A percentile compares a stretch with the other conserved stretches of the same genome.
Evolutionary conservation across 1,139 yeast genomes (phyloP).

Genomic region (Eremothecium sinecaudum): DNA sequence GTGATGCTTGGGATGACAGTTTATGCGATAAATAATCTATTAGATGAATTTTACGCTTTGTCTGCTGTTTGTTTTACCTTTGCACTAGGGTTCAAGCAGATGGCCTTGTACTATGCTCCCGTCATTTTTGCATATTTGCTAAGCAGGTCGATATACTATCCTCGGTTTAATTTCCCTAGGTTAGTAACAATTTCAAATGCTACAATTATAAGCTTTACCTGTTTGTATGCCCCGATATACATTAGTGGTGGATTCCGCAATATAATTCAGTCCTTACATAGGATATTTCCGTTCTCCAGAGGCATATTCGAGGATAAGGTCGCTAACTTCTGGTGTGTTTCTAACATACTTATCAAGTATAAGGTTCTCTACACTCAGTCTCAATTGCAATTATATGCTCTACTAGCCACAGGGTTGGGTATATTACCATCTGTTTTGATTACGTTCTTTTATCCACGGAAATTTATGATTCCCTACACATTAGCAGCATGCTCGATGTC

Average conservation of each 20-base stretch:
- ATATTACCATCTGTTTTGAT: slow-evolving; percentile 57
- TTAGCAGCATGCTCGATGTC: slow-evolving; percentile 80
- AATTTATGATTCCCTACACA: slow-evolving; percentile 55
- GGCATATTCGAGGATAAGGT: slow-evolving; percentile 98
- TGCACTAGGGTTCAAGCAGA: slow-evolving; percentile 81
- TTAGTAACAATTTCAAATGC: slow-evolving; percentile 54
- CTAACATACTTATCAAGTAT: slow-evolving; percentile 69
- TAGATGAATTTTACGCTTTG: slow-evolving; percentile 51
- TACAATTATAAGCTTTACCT: slow-evolving; percentile 46
- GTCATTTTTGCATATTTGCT: slow-evolving; percentile 61
- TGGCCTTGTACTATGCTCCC: slow-evolving; percentile 91
- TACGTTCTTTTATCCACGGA: slow-evolving; percentile 44
- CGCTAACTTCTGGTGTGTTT: slow-evolving; percentile 93
- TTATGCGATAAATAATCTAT: slow-evolving; percentile 54
- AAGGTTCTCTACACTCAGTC: slow-evolving; percentile 44
- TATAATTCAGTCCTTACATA: slow-evolving; percentile 38
- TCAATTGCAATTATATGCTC: slow-evolving; percentile 54
- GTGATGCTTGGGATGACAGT: slow-evolving; percentile 87
- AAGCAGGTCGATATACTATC: slow-evolving; percentile 30
- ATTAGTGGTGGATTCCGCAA: slow-evolving; percentile 36
- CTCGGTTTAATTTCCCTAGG: slow-evolving; percentile 38
- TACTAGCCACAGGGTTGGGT: slow-evolving; percentile 54
- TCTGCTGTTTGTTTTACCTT: slow-evolving; percentile 77
- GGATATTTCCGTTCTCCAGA: slow-evolving; percentile 86
- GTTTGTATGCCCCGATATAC: slow-evolving; percentile 56